A percentile compares a stretch with the other conserved stretches of the same genome.
Evolutionary conservation across 2,329 filamentous ascomycete species (phyloP).

Genomic region (Diaporthe humulicola): DNA sequence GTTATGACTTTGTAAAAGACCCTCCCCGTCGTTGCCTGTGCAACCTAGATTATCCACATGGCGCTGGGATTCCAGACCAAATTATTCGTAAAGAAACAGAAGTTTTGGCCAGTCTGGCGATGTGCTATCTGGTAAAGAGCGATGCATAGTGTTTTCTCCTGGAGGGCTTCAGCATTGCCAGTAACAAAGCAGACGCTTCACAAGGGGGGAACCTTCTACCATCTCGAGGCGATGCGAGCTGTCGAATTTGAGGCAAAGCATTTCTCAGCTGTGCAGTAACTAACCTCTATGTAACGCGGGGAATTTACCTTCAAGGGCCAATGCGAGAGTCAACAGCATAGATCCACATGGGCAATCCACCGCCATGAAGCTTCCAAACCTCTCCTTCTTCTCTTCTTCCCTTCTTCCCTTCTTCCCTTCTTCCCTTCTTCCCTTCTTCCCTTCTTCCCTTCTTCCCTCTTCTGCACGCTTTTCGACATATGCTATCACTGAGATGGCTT

Average conservation of each 20-base stretch:
- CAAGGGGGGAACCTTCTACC: no score
- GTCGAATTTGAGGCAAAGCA: neutral
- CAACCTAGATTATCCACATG: neutral
- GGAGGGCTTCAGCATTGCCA: neutral
- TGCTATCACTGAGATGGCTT: no score
- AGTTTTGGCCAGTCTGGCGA: neutral
- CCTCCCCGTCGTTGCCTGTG: neutral
- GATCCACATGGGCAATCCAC: no score
- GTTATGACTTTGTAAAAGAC: neutral
- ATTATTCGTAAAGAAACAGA: neutral
- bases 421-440: no score
- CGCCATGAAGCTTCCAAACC: no score
- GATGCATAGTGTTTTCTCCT: neutral
- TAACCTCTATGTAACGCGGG: neutral
- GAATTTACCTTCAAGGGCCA: no score
- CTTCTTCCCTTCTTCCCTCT: no score
- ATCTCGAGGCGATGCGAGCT: neutral
- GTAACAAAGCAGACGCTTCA: neutral
- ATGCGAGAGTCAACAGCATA: neutral
- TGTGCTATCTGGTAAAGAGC: neutral
- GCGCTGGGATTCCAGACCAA: neutral
- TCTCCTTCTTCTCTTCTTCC: no score
- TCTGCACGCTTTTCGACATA: no score
- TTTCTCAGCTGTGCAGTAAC: neutral
- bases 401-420: no score